phyloP scores from a whole-genome alignment of 306 rosid genomes.

The Datisca glomerata region DNA sequence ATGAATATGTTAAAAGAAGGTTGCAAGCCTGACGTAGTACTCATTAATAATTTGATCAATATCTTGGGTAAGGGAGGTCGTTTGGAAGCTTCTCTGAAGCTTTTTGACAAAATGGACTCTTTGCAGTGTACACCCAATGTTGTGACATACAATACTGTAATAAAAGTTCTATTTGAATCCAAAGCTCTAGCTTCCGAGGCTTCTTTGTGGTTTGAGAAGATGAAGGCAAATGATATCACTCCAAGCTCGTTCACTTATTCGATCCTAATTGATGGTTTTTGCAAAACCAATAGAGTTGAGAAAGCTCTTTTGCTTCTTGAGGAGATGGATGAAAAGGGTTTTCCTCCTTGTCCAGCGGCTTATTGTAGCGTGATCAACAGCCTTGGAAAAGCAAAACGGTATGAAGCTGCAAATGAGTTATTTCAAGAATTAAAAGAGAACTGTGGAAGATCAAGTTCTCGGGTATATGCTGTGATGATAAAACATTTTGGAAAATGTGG shows the following conservation, averaged over 20 bases:
- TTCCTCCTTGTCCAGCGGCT: conserved; percentile 95
- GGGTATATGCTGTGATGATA: conserved; percentile 96
- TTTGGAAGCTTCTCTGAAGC: conserved; percentile 42
- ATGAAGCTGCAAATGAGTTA: conserved; percentile 84
- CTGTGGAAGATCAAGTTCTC: conserved; percentile 75
- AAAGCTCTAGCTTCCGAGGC: conserved; percentile 55
- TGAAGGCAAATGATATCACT: conserved; percentile 57
- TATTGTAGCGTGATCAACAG: conserved; percentile 89
- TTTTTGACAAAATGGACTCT: conserved; percentile 56
- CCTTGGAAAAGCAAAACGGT: conserved; percentile 84
- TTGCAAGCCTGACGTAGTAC: conserved; percentile 66
- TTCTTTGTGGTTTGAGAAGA: conserved; percentile 68
- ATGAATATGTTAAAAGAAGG: conserved; percentile 54
- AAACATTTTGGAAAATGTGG: conserved; percentile 89
- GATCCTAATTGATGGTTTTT: conserved; percentile 82
- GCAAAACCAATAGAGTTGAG: conserved; percentile 81
- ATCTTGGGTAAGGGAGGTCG: conserved; percentile 59
- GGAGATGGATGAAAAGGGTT: conserved; percentile 83
- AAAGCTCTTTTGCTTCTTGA: conserved; percentile 89
- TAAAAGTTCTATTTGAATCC: conserved; percentile 63
- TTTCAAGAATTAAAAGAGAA: conserved; percentile 88
- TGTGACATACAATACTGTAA: conserved; percentile 67
- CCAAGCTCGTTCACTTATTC: conserved; percentile 87
- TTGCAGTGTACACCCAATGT: conserved; percentile 56
- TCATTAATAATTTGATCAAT: conserved; percentile 76